Conservation (phyloP, 176 grass and related monocot species). For the Phyllostachys edulis region DNA sequence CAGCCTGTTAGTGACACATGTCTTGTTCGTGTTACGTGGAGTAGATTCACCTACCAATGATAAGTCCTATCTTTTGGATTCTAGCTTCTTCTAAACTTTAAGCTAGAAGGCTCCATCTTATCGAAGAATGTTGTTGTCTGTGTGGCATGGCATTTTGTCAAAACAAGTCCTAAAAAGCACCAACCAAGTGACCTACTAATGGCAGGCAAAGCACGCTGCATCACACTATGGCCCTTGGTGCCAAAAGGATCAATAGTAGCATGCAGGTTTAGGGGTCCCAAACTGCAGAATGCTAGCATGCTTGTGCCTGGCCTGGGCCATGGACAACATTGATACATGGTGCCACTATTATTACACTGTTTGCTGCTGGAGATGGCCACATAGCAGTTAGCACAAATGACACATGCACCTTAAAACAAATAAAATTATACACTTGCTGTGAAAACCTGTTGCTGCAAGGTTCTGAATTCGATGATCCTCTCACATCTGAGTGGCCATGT, state of each 20-base stretch:
- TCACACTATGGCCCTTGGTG: no score
- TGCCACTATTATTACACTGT: neutral
- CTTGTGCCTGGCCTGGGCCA: neutral
- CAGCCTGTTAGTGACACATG: neutral
- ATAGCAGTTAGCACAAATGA: neutral
- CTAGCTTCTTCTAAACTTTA: neutral
- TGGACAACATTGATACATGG: neutral
- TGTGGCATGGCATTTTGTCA: neutral
- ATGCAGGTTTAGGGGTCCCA: neutral
- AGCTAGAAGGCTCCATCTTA: neutral
- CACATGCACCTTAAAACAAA: neutral
- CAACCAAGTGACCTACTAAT: neutral
- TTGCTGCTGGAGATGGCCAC: neutral
- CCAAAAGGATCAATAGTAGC: neutral
- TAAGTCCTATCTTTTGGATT: neutral
- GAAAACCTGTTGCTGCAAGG: neutral
- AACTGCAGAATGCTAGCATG: neutral
- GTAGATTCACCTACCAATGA: neutral
- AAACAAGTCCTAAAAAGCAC: neutral
- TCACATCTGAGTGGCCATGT: neutral
- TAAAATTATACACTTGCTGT: no score
- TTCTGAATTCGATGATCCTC: neutral
- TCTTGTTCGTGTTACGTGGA: neutral
- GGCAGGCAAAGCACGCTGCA: neutral
- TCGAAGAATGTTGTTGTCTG: neutral